These are phyloP conservation scores for Hemileccinum rubropunctum DNA, from an alignment of 768 basidiomycete species.

Conservation along the genomic window DNA sequence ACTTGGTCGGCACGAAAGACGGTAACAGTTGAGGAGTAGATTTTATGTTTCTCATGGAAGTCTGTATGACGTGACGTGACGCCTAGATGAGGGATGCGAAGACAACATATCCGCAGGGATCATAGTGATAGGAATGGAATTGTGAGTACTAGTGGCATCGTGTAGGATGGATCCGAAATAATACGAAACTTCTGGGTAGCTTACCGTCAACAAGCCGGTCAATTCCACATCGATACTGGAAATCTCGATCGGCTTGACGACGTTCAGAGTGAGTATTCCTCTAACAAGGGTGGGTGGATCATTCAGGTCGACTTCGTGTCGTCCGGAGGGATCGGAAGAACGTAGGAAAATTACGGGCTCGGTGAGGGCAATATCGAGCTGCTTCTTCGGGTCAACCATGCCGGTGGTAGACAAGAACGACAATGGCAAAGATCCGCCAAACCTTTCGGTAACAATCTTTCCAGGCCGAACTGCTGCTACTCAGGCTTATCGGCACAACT, in stretches of 20 bases:
- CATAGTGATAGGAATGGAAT: neutral
- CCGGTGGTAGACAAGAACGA: neutral
- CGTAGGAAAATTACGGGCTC: constrained; percentile 76
- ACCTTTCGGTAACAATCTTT: no score
- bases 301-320: constrained; percentile 30
- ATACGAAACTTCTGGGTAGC: constrained; percentile 83
- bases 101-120: neutral
- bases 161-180: constrained; percentile 2
- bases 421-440: neutral
- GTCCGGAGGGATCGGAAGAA: constrained; percentile 45
- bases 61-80: constrained; percentile 74
- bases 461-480: no score
- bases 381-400: constrained; percentile 37
- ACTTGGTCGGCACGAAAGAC: constrained; percentile 67
- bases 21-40: constrained; percentile 68
- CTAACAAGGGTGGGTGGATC: constrained; percentile 64
- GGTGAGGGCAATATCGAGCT: constrained; percentile 57
- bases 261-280: constrained; percentile 59
- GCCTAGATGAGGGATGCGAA: constrained; percentile 27
- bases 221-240: constrained; percentile 83
- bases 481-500: no score
- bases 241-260: constrained; percentile 80
- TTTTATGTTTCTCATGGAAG: constrained; percentile 66
- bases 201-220: constrained; percentile 61
- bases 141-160: neutral